A percentile compares a stretch with the other conserved stretches of the same genome.
phyloP scores from a whole-genome alignment of 2,329 filamentous ascomycete species.

The Phyllosticta paracitricarpa region DNA sequence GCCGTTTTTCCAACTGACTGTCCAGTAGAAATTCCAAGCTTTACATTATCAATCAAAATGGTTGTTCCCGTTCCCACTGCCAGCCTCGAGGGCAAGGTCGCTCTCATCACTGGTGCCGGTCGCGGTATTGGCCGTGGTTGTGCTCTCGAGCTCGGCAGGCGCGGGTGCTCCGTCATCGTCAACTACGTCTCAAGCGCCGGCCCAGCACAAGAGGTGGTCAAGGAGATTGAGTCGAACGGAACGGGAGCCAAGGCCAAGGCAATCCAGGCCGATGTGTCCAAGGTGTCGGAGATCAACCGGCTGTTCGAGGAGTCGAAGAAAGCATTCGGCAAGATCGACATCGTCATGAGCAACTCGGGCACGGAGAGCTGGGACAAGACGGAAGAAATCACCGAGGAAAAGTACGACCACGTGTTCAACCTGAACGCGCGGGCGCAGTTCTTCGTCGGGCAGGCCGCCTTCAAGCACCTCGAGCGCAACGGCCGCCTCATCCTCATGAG shows the following conservation, averaged over 20 bases:
- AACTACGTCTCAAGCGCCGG: constrained; percentile 51
- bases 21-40: constrained; percentile 8
- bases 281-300: constrained; percentile 47
- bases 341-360: constrained; percentile 46
- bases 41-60: constrained; percentile 18
- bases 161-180: constrained; percentile 54
- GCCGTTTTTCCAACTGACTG: neutral
- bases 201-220: constrained; percentile 39
- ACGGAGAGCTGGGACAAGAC: constrained; percentile 60
- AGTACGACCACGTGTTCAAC: constrained; percentile 61
- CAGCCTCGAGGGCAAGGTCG: constrained; percentile 42
- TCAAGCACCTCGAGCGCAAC: constrained; percentile 58
- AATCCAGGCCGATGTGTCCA: constrained; percentile 50
- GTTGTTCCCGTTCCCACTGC: constrained; percentile 36
- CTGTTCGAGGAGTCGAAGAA: constrained; percentile 39
- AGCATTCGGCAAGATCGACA: constrained; percentile 34
- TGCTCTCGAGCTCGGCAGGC: constrained; percentile 56
- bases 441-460: constrained; percentile 67
- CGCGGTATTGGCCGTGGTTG: constrained; percentile 59
- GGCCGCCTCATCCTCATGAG: constrained; percentile 68
- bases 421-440: constrained; percentile 63
- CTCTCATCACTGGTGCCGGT: constrained; percentile 53
- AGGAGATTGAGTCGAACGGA: constrained; percentile 35
- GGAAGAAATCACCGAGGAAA: constrained; percentile 58
- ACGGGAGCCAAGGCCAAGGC: constrained; percentile 44